Percentiles rank a stretch among this genome's conserved stretches.
Evolutionary conservation across 2,329 filamentous ascomycete genomes (phyloP).

Genomic region (Alternaria metachromatica): DNA sequence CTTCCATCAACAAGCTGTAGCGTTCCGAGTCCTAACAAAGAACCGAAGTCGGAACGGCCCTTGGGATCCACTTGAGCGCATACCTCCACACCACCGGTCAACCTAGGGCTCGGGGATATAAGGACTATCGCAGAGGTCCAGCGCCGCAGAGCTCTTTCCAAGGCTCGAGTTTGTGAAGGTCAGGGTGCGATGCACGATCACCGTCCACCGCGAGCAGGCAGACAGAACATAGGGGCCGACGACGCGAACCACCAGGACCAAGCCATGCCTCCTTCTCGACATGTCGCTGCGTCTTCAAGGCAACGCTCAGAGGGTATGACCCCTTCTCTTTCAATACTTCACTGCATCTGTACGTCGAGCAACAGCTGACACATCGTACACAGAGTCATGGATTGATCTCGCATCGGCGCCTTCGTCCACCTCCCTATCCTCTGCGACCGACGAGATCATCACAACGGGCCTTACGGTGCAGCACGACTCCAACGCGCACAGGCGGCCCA

Average conservation of each 20-base stretch:
- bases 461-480: conserved; percentile 74
- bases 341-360: not conserved
- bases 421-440: conserved; percentile 81
- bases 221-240: conserved; percentile 25
- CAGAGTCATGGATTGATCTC: conserved; percentile 97
- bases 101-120: conserved; percentile 12
- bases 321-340: not conserved
- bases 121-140: not conserved
- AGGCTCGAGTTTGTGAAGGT: not conserved
- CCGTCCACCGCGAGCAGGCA: conserved; percentile 28
- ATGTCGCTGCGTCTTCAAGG: conserved; percentile 27
- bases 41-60: conserved; percentile 38
- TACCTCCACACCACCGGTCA: conserved; percentile 27
- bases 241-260: conserved; percentile 21
- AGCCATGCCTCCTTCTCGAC: conserved; percentile 30
- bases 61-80: conserved; percentile 37
- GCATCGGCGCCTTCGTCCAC: conserved; percentile 92
- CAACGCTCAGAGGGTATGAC: conserved; percentile 39
- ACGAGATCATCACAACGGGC: conserved; percentile 91
- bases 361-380: conserved; percentile 20
- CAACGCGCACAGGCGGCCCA: conserved; percentile 65
- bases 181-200: conserved; percentile 36
- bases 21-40: conserved; percentile 28
- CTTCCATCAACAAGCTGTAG: conserved; percentile 3
- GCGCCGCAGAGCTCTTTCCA: not conserved